Evolutionary conservation across 805 yeast genomes (phyloP).

Genomic region (Suhomyces sp.): DNA sequence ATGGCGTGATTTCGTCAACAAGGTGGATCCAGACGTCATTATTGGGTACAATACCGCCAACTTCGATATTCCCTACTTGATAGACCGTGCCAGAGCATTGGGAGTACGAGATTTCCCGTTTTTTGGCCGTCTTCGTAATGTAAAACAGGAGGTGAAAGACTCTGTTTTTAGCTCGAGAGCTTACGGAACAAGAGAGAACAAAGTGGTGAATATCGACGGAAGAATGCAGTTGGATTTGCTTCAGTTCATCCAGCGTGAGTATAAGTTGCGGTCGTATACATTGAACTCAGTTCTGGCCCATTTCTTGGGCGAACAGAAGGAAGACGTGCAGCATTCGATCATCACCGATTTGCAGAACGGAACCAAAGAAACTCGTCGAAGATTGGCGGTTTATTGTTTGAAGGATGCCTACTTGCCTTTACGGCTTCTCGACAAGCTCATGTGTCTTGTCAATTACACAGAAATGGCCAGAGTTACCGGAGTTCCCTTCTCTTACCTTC

Average conservation of each 20-base stretch:
- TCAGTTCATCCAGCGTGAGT: constrained; percentile 92
- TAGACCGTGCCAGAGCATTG: constrained; percentile 81
- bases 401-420: constrained; percentile 94
- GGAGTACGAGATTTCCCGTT: constrained; percentile 69
- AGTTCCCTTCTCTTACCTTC: constrained; percentile 87
- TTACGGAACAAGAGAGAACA: constrained; percentile 92
- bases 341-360: constrained; percentile 95
- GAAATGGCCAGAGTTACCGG: constrained; percentile 99
- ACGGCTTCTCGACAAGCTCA: constrained; percentile 82
- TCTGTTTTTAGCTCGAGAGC: constrained; percentile 90
- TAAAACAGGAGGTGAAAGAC: constrained; percentile 76
- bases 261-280: constrained; percentile 90
- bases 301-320: constrained; percentile 92
- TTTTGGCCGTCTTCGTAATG: constrained; percentile 71
- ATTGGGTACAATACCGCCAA: constrained; percentile 95
- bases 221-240: constrained; percentile 91
- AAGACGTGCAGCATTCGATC: constrained; percentile 96
- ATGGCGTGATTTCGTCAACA: constrained; percentile 84
- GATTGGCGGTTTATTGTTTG: constrained; percentile 94
- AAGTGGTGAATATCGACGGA: constrained; percentile 90
- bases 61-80: constrained; percentile 89
- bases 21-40: constrained; percentile 91
- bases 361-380: constrained; percentile 83
- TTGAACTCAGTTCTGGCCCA: constrained; percentile 93
- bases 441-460: constrained; percentile 95